Conservation (phyloP, 2,329 filamentous ascomycete species). For the Penicillium sp. region DNA sequence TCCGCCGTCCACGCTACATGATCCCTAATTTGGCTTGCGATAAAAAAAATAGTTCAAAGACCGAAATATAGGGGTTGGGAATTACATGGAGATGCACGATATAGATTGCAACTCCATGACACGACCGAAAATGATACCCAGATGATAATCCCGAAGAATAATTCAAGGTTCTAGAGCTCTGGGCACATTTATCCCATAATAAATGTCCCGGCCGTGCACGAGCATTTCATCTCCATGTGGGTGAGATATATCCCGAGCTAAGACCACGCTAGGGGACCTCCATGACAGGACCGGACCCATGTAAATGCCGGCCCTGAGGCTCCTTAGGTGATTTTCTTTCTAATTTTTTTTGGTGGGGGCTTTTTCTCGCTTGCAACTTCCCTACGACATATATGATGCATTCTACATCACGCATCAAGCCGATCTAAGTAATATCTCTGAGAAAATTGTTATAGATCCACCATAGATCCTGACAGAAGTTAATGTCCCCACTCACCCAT, state of each 20-base stretch:
- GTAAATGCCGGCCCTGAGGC: not conserved
- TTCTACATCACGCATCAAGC: not conserved
- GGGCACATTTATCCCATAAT: not conserved
- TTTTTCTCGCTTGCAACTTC: not conserved
- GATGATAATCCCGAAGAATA: not conserved
- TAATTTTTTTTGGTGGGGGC: not conserved
- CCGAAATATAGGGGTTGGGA: not conserved
- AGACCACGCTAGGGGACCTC: conserved; percentile 10
- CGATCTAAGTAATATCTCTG: conserved; percentile 16
- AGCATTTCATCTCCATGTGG: conserved; percentile 14
- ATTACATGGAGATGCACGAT: not conserved
- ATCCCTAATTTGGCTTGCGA: not conserved
- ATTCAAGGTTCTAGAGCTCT: not conserved
- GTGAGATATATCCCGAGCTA: conserved; percentile 14
- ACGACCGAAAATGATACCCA: not conserved
- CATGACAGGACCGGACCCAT: not conserved
- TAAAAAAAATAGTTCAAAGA: conserved; percentile 1
- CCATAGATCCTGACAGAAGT: conserved; percentile 13
- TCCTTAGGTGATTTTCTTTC: not conserved
- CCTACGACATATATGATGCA: too few species aligned
- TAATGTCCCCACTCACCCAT: conserved; percentile 10
- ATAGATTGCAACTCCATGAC: not conserved
- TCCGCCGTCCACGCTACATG: not conserved
- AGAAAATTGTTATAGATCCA: conserved; percentile 13
- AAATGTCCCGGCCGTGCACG: conserved; percentile 4